Percentiles rank a stretch among this genome's conserved stretches.
Conservation (phyloP, 169 alveolate species). For the Fabrea salina region DNA sequence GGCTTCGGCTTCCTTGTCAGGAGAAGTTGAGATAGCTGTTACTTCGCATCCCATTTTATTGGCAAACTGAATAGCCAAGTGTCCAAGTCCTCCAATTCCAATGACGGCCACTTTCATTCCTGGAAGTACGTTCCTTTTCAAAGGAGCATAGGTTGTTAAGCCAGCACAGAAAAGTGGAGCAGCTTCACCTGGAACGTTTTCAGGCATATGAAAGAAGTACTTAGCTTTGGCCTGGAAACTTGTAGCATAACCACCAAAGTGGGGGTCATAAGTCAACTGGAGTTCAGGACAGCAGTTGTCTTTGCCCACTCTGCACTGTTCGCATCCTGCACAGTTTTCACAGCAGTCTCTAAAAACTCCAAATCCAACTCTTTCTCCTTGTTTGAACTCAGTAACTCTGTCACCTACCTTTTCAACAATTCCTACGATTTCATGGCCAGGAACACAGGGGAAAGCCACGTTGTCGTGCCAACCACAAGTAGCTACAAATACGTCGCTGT, state of each 20-base stretch:
- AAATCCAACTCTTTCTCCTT: constrained; percentile 78
- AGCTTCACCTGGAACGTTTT: constrained; percentile 48
- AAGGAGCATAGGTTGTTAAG: constrained; percentile 70
- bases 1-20: constrained; percentile 8
- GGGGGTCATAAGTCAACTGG: not conserved
- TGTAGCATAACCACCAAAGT: constrained; percentile 83
- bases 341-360: constrained; percentile 74
- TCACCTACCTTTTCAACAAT: constrained; percentile 71
- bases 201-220: constrained; percentile 68
- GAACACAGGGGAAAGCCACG: constrained; percentile 65
- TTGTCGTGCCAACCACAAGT: constrained; percentile 62
- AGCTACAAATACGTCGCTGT: constrained; percentile 61
- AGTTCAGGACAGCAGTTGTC: constrained; percentile 55
- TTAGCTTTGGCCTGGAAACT: constrained; percentile 61
- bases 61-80: constrained; percentile 79
- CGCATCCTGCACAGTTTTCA: constrained; percentile 60
- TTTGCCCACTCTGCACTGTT: constrained; percentile 61
- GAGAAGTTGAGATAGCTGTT: constrained; percentile 22
- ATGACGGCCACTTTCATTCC: constrained; percentile 72
- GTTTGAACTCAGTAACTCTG: constrained; percentile 59
- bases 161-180: constrained; percentile 88
- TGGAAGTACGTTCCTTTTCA: constrained; percentile 50
- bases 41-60: constrained; percentile 8
- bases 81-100: constrained; percentile 89
- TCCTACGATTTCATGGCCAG: constrained; percentile 77